A percentile compares a stretch with the other conserved stretches of the same genome.
Conservation (phyloP, 306 rosid species). For the Cucurbita maxima region DNA sequence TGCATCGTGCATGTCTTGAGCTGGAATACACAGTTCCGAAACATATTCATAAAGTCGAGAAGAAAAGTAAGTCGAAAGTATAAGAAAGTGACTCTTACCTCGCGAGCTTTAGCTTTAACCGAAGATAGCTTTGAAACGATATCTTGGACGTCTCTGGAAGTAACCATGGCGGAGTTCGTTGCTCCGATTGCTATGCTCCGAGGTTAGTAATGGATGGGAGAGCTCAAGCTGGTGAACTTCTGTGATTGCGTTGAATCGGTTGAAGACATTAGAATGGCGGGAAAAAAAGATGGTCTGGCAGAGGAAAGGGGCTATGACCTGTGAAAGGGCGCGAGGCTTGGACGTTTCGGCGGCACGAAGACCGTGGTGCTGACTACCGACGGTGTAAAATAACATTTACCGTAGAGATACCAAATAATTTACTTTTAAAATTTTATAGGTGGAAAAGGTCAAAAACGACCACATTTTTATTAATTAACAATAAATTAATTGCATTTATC, state of each 20-base stretch:
- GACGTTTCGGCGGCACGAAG: not conserved
- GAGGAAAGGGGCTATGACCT: not conserved
- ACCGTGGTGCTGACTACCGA: not conserved
- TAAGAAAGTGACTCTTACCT: constrained; percentile 23
- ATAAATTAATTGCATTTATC: too few species aligned
- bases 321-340: not conserved
- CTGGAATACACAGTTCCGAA: not conserved
- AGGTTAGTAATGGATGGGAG: not conserved
- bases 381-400: not conserved
- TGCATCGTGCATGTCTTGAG: not conserved
- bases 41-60: not conserved
- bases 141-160: constrained; percentile 66
- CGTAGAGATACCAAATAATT: too few species aligned
- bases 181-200: constrained; percentile 4
- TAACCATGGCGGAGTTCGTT: constrained; percentile 25
- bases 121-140: constrained; percentile 66
- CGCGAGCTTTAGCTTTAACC: constrained; percentile 75
- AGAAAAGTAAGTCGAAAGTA: not conserved
- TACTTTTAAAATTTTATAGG: too few species aligned
- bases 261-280: constrained; percentile 17
- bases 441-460: too few species aligned
- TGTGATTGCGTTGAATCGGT: constrained; percentile 13
- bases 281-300: constrained; percentile 9
- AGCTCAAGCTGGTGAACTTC: constrained; percentile 1
- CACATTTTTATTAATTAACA: too few species aligned